Percentiles rank a stretch among this genome's conserved stretches.
Conservation (phyloP, 2,329 filamentous ascomycete species). For the Colletotrichum melonis region DNA sequence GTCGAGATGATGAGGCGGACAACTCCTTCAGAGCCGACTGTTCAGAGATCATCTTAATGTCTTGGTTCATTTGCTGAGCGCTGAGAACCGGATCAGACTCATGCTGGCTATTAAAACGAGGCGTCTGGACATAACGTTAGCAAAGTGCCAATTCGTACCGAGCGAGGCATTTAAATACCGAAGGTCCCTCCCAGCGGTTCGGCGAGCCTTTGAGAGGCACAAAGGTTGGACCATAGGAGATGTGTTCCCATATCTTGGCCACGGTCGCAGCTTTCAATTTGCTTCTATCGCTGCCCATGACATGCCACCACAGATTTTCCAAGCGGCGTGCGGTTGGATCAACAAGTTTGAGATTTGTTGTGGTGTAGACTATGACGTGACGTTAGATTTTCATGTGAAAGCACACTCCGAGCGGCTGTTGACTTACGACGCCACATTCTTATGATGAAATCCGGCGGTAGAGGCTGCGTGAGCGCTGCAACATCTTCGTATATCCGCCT, state of each 20-base stretch:
- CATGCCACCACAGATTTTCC: conserved; percentile 76
- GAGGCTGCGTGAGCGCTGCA: conserved; percentile 32
- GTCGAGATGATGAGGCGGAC: conserved; percentile 56
- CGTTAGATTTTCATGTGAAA: conserved; percentile 10
- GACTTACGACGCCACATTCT: conserved; percentile 36
- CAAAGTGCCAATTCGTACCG: conserved; percentile 1
- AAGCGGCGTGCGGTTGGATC: conserved; percentile 72
- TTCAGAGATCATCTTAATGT: conserved; percentile 32
- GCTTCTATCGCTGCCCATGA: conserved; percentile 69
- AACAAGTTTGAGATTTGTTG: conserved; percentile 66
- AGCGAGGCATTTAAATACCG: conserved; percentile 49
- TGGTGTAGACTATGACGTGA: conserved; percentile 64
- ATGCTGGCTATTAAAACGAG: conserved; percentile 34
- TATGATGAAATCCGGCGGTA: conserved; percentile 34
- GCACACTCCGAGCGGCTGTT: neutral
- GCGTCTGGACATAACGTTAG: conserved; percentile 33
- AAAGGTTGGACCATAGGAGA: conserved; percentile 68
- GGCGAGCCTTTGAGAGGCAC: conserved; percentile 65
- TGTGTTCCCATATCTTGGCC: conserved; percentile 67
- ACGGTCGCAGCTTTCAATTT: conserved; percentile 64
- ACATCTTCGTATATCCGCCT: conserved; percentile 36
- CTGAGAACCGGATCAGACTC: conserved; percentile 31
- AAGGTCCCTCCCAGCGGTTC: conserved; percentile 63
- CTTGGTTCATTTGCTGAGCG: conserved; percentile 27
- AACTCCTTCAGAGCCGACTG: conserved; percentile 40